A percentile compares a stretch with the other conserved stretches of the same genome.
Conservation (phyloP, 2,329 filamentous ascomycete species). For the Byssothecium circinans region DNA sequence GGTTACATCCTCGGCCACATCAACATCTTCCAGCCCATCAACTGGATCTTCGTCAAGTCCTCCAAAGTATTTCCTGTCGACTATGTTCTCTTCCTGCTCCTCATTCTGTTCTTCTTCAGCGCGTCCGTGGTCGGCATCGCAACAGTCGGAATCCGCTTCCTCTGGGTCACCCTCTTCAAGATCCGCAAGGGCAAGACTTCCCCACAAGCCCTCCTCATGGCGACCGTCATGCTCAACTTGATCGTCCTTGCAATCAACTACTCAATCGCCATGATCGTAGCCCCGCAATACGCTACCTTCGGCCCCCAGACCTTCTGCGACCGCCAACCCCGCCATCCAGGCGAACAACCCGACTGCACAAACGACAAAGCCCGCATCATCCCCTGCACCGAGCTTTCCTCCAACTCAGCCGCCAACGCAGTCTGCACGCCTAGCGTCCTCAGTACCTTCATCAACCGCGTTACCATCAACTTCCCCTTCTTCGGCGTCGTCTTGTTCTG, state of each 20-base stretch:
- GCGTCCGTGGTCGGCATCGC: conserved; percentile 86
- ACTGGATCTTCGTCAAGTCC: conserved; percentile 81
- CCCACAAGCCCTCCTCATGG: conserved; percentile 87
- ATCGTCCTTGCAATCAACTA: conserved; percentile 93
- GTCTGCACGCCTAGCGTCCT: conserved; percentile 91
- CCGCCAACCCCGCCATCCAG: conserved; percentile 63
- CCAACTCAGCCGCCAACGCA: conserved; percentile 69
- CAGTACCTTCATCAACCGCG: conserved; percentile 88
- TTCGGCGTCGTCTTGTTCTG: conserved; percentile 94
- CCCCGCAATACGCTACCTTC: conserved; percentile 91
- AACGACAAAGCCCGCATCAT: conserved; percentile 71
- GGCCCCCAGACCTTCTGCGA: conserved; percentile 94
- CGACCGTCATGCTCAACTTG: conserved; percentile 86
- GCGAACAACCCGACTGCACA: conserved; percentile 74
- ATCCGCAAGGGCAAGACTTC: conserved; percentile 87
- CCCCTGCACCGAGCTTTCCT: conserved; percentile 76
- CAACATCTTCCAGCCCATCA: conserved; percentile 93
- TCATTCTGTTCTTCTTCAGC: conserved; percentile 85
- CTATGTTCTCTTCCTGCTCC: conserved; percentile 82
- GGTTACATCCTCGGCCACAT: conserved; percentile 88
- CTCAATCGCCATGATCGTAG: conserved; percentile 87
- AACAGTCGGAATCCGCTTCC: conserved; percentile 86
- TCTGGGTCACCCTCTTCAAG: conserved; percentile 92
- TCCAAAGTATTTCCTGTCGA: conserved; percentile 87
- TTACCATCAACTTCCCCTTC: conserved; percentile 92